Evolutionary conservation across 2,329 filamentous ascomycete genomes (phyloP).

Genomic region (Aspergillus brasiliensis): DNA sequence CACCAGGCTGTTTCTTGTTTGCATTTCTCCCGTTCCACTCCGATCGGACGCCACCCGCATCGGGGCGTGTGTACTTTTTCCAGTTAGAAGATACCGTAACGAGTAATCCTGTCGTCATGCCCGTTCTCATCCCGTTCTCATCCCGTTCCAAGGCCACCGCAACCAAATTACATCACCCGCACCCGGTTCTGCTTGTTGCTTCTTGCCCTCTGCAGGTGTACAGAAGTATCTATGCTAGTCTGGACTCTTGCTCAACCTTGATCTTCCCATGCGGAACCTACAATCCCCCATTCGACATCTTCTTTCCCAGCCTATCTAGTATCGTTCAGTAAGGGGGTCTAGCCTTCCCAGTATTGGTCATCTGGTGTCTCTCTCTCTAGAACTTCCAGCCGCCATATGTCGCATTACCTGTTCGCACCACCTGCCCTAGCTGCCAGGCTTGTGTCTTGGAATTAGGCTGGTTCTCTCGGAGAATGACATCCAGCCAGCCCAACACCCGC

Average conservation of each 20-base stretch:
- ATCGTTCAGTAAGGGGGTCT: conserved; percentile 9
- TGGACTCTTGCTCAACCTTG: background rate
- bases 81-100: background rate
- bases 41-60: background rate
- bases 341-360: background rate
- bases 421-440: conserved; percentile 34
- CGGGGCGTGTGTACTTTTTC: background rate
- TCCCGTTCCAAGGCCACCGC: background rate
- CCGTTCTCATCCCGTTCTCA: background rate
- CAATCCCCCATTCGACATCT: background rate
- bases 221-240: background rate
- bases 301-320: background rate
- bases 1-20: background rate
- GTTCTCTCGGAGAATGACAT: conserved; percentile 48
- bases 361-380: conserved; percentile 12
- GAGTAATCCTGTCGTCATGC: background rate
- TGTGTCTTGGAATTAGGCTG: conserved; percentile 38
- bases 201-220: background rate
- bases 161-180: background rate
- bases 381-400: conserved; percentile 43
- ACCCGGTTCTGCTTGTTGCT: background rate
- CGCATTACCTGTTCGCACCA: conserved; percentile 36
- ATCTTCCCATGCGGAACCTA: background rate
- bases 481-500: conserved; percentile 69
- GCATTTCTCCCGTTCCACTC: background rate